Conservation (phyloP, 345 rosid genomes). For the Heritiera fomes region DNA sequence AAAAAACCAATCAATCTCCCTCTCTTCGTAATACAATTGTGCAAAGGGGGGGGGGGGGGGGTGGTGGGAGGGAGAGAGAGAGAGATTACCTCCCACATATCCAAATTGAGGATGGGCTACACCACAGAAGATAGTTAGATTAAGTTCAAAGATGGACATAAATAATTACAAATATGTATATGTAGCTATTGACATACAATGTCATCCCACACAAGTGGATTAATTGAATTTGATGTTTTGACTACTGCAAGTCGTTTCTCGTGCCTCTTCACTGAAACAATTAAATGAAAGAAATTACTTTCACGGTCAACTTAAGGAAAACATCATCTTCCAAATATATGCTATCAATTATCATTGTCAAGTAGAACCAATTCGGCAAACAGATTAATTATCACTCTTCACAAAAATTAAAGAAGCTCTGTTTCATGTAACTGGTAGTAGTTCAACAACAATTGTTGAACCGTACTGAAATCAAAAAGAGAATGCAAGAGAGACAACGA, state of each 20-base stretch:
- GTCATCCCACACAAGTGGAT: conserved; percentile 83
- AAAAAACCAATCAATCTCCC: neutral
- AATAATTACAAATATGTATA: neutral
- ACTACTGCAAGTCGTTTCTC: conserved; percentile 70
- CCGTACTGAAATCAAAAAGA: neutral
- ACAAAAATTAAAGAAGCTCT: neutral
- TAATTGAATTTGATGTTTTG: conserved; percentile 73
- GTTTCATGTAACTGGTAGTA: neutral
- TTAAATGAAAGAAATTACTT: conserved; percentile 12
- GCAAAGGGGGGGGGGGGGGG: neutral
- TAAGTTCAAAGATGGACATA: conserved; percentile 5
- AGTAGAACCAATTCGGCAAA: neutral
- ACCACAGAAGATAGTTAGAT: conserved; percentile 35
- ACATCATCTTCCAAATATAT: neutral
- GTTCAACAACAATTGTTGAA: neutral
- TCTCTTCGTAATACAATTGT: neutral
- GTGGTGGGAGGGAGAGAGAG: conserved; percentile 12
- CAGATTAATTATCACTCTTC: neutral
- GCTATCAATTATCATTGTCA: too few species aligned
- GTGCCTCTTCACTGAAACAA: conserved; percentile 70
- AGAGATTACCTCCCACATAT: conserved; percentile 86
- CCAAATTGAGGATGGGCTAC: conserved; percentile 91
- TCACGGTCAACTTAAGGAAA: neutral
- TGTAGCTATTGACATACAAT: conserved; percentile 53
- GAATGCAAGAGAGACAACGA: neutral